phyloP scores from a whole-genome alignment of 1,284 basidiomycete species.

The Melanopsichium pennsylvanicum region DNA sequence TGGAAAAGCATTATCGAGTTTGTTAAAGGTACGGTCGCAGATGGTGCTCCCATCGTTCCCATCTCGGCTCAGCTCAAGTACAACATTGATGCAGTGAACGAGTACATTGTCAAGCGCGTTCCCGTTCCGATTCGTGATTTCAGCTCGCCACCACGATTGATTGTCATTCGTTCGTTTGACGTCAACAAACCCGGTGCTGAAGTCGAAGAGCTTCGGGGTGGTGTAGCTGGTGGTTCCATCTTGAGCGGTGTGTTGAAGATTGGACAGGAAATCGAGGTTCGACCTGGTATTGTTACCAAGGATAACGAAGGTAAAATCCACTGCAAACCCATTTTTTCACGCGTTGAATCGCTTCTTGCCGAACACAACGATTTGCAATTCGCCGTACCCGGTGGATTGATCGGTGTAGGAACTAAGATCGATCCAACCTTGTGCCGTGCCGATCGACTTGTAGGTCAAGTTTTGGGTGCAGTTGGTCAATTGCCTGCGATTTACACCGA shows the following conservation, averaged over 20 bases:
- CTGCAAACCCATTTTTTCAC: constrained; percentile 91
- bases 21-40: constrained; percentile 81
- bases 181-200: constrained; percentile 99
- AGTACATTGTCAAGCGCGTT: constrained; percentile 96
- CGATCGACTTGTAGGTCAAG: constrained; percentile 94
- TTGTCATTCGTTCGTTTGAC: constrained; percentile 99
- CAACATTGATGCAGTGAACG: constrained; percentile 99
- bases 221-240: constrained; percentile 96
- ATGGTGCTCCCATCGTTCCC: constrained; percentile 94
- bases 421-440: constrained; percentile 96
- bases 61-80: constrained; percentile 98
- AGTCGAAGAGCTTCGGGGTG: constrained; percentile 95
- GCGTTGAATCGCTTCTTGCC: constrained; percentile 88
- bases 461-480: constrained; percentile 90
- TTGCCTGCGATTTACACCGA: constrained; percentile 91
- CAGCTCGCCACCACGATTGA: constrained; percentile 85
- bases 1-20: constrained; percentile 64
- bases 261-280: constrained; percentile 94
- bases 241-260: constrained; percentile 87
- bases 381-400: constrained; percentile 95
- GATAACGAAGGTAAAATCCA: constrained; percentile 87
- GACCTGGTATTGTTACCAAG: constrained; percentile 96
- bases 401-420: constrained; percentile 96
- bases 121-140: constrained; percentile 94
- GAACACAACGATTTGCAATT: constrained; percentile 94